These are phyloP conservation scores for Phytophthora colocasiae DNA, from an alignment of 352 stramenopile genomes.

Conservation along the genomic window DNA sequence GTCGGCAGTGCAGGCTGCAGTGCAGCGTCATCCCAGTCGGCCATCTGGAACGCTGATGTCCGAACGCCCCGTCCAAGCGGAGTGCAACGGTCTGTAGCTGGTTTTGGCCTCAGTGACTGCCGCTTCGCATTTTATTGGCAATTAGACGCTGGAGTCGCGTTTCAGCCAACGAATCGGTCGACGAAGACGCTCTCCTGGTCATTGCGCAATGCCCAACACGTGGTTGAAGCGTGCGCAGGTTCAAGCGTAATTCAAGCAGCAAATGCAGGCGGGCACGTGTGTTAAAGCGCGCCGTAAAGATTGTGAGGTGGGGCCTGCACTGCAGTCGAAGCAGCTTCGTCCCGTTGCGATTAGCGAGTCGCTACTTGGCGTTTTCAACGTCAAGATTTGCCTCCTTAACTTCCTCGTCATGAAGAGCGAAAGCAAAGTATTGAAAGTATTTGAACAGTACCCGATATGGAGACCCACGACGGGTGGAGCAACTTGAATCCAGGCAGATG, in stretches of 20 bases:
- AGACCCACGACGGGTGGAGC: conserved; percentile 5
- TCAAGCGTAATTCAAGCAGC: conserved; percentile 27
- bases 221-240: conserved; percentile 37
- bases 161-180: conserved; percentile 2
- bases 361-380: background rate
- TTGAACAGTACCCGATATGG: too few species aligned
- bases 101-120: background rate
- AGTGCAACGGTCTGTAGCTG: conserved; percentile 18
- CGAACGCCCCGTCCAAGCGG: conserved; percentile 15
- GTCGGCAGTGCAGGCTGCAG: conserved; percentile 3
- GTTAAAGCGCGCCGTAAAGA: conserved; percentile 20
- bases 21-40: conserved; percentile 16
- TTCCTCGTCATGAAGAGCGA: background rate
- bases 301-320: conserved; percentile 29
- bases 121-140: conserved; percentile 29
- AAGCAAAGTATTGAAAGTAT: too few species aligned
- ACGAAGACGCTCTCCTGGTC: background rate
- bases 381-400: background rate
- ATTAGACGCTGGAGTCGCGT: conserved; percentile 6
- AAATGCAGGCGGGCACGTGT: conserved; percentile 3
- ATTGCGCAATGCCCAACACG: conserved; percentile 27
- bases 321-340: conserved; percentile 1
- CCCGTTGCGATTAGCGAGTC: conserved; percentile 34
- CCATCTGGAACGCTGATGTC: conserved; percentile 28
- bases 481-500: conserved; percentile 16